phyloP scores from a whole-genome alignment of 306 rosid species.

The Amphicarpaea edgeworthii region DNA sequence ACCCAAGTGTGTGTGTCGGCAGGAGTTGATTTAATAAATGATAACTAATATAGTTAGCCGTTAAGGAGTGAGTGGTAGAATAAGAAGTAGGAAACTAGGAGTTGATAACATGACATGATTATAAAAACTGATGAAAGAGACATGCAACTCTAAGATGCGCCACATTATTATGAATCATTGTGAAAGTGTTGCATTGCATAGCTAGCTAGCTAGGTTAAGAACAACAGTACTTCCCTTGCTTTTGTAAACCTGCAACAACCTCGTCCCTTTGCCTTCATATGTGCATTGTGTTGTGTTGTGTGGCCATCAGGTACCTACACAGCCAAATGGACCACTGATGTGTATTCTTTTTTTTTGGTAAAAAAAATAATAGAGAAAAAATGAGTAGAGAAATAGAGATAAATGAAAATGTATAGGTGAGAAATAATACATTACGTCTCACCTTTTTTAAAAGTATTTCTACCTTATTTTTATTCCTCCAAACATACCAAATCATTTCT shows the following conservation, averaged over 20 bases:
- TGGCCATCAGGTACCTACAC: background rate
- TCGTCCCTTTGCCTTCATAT: slow-evolving; percentile 7
- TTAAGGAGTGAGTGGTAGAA: slow-evolving; percentile 13
- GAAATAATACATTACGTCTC: too few species aligned
- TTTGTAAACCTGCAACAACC: slow-evolving; percentile 23
- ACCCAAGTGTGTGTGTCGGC: slow-evolving; percentile 31
- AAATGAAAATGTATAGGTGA: too few species aligned
- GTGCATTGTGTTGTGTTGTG: slow-evolving; percentile 29
- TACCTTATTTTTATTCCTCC: too few species aligned
- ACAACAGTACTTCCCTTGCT: slow-evolving; percentile 22
- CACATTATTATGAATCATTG: background rate
- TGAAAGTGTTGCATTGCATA: slow-evolving; percentile 23
- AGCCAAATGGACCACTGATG: too few species aligned
- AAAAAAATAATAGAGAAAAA: too few species aligned
- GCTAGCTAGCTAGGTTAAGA: slow-evolving; percentile 17
- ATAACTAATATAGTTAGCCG: slow-evolving; percentile 13
- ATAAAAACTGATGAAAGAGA: slow-evolving; percentile 36
- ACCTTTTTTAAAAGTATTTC: too few species aligned
- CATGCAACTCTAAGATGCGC: slow-evolving; percentile 38
- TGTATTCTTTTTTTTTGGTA: too few species aligned
- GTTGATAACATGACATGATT: slow-evolving; percentile 31
- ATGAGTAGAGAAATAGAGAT: too few species aligned
- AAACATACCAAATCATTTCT: too few species aligned
- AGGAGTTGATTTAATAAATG: slow-evolving; percentile 31
- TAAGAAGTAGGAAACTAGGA: background rate